Percentiles rank a stretch among this genome's conserved stretches.
Evolutionary conservation across 129 eudicot genomes (phyloP).

Genomic region (Calendula officinalis): DNA sequence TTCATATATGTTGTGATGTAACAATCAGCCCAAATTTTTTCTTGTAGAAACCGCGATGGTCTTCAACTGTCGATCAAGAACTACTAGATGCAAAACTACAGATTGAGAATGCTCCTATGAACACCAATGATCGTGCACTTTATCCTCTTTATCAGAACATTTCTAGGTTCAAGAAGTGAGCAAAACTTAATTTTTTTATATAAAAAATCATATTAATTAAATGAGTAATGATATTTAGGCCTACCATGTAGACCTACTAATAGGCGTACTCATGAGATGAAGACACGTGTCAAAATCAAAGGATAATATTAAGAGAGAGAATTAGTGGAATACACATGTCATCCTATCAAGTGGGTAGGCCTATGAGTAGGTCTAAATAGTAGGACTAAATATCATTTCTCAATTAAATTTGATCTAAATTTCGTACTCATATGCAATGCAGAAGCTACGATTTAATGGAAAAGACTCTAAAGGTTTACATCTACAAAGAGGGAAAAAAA

Average conservation of each 20-base stretch:
- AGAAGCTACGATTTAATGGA: conserved; percentile 17
- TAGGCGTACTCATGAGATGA: no score
- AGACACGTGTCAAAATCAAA: no score
- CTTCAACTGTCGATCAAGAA: conserved; percentile 61
- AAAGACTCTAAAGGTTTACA: conserved; percentile 26
- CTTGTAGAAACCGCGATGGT: conserved; percentile 46
- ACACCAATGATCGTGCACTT: conserved; percentile 21
- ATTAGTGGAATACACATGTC: no score
- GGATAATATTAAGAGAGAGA: no score
- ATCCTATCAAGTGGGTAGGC: no score
- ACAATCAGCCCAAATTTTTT: no score
- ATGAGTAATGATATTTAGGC: no score
- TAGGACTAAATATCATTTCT: no score
- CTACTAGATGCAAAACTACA: conserved; percentile 50
- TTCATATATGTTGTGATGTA: neutral
- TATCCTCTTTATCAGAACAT: conserved; percentile 13
- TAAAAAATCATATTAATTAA: no score
- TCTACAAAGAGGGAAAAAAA: conserved; percentile 16
- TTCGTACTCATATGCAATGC: neutral
- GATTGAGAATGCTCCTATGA: conserved; percentile 49
- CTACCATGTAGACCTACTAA: no score
- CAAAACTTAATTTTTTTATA: neutral
- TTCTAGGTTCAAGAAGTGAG: conserved; percentile 19
- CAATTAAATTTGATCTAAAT: neutral
- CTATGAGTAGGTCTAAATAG: no score